A percentile compares a stretch with the other conserved stretches of the same genome.
These are phyloP conservation scores for Didymella sp. DNA, from an alignment of 2,329 filamentous ascomycete species.

Conservation along the genomic window DNA sequence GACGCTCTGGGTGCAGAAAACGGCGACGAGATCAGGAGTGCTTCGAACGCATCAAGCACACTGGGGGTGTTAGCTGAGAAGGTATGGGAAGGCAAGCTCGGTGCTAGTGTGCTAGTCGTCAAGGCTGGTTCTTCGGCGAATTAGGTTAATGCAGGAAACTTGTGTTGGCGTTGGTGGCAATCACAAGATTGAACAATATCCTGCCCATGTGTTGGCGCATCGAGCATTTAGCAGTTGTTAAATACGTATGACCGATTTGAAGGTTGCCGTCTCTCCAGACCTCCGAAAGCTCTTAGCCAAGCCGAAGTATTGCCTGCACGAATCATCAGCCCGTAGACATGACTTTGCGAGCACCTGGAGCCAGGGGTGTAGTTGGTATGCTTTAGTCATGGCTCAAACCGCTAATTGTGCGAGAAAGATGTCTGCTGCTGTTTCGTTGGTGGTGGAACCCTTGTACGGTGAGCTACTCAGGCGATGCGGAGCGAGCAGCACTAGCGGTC, in stretches of 20 bases:
- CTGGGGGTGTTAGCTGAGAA: conserved; percentile 67
- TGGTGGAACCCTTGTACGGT: conserved; percentile 5
- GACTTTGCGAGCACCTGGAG: not conserved
- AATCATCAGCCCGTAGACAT: not conserved
- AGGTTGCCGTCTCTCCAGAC: not conserved
- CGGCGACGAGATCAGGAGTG: conserved; percentile 50
- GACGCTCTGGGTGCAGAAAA: conserved; percentile 46
- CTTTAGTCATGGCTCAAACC: not conserved
- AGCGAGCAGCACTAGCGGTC: conserved; percentile 7
- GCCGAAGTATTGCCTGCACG: not conserved
- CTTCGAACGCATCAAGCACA: conserved; percentile 51
- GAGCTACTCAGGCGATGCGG: conserved; percentile 1
- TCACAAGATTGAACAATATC: not conserved
- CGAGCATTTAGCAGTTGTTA: conserved; percentile 1
- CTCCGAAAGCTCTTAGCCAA: not conserved
- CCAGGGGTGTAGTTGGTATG: not conserved
- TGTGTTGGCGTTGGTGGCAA: not conserved
- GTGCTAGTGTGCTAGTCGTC: conserved; percentile 73
- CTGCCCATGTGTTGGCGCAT: not conserved
- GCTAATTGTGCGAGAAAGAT: not conserved
- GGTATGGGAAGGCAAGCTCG: conserved; percentile 65
- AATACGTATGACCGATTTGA: not conserved
- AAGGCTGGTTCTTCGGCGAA: conserved; percentile 57
- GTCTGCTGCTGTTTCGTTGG: not conserved
- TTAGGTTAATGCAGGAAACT: not conserved